phyloP scores from a whole-genome alignment of 2,329 filamentous ascomycete genomes.

The Boeremia exigua region DNA sequence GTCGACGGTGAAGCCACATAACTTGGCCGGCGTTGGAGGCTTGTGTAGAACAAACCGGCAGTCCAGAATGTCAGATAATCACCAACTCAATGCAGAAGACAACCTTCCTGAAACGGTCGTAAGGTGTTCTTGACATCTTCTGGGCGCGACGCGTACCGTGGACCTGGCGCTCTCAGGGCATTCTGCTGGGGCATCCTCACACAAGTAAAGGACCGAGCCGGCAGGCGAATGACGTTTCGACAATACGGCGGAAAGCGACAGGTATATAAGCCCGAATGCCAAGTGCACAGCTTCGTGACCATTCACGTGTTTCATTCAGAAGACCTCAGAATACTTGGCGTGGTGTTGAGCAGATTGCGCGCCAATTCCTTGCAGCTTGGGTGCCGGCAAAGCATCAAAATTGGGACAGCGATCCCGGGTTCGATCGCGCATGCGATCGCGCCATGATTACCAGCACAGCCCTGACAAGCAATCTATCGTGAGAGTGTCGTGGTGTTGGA shows the following conservation, averaged over 20 bases:
- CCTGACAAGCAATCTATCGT: constrained; percentile 2
- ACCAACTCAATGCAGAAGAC: background rate
- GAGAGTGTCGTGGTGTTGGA: constrained; percentile 2
- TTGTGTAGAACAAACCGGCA: background rate
- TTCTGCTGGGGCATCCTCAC: background rate
- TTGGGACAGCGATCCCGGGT: background rate
- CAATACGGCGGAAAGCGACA: background rate
- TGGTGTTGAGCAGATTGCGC: constrained; percentile 14
- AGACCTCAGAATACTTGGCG: constrained; percentile 8
- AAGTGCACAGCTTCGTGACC: background rate
- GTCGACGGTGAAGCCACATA: background rate
- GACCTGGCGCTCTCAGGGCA: background rate
- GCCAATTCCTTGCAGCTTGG: constrained; percentile 2
- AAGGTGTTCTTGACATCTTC: background rate
- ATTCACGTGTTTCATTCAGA: background rate
- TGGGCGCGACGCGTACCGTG: constrained; percentile 1
- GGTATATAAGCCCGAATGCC: constrained; percentile 17
- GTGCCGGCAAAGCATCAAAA: constrained; percentile 9
- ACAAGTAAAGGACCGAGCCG: background rate
- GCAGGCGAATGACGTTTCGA: background rate
- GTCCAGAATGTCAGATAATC: background rate
- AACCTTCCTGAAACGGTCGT: background rate
- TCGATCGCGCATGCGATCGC: background rate
- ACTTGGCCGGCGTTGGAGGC: background rate
- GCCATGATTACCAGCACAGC: background rate